Base-by-base conservation (phyloP, 768 basidiomycete species). In the Clitopilus hobsonii region DNA sequence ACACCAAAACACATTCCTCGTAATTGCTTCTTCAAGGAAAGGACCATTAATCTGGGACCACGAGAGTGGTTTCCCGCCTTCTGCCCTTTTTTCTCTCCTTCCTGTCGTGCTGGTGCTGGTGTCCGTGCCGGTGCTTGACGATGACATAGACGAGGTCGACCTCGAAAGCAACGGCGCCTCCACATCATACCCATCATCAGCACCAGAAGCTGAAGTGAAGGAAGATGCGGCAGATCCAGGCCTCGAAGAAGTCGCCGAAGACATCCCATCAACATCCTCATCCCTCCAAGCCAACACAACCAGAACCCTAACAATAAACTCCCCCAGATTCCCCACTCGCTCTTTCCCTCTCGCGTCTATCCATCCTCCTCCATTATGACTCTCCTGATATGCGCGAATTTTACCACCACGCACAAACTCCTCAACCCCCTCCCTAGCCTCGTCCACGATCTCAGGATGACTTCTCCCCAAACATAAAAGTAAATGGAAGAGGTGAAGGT, bases 401-500 rank as follows among this genome's bases (percentile, higher is more conserved):
- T 59, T 58, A 3, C 70, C 68, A 8, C 61, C 47, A 27, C 61
- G 49, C 29, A 72, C 64, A 61, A 76, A 76, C 2, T 55, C 56
- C 7, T 60, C 59, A 6, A 76, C 56, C 18, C 67, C 66, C 1
- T 26, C 24, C 4, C 65, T 67, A 16, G 74, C 74, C 38, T 69
- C 74, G 6, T 60, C 61, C 16, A 74, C 60, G 23, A 77, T 68
- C 14, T 54, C 41, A 6, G 71, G 64, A 28, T 65, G 64, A 7
- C 58, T 58, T 8, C 68, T 65, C 36, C 58, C 63, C 30, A 77
- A 67, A 41, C 71, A 71, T 49, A 73, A 65, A 26, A 75, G 56
- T 25, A 77, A 70, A 56, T 77, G 75, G 62, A 75, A 73, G 20
- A 78, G 69, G 57, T 76, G 77, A 53, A 76, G 75, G 60, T 77